These are phyloP conservation scores for Amanita pseudoporphyria DNA, from an alignment of 768 basidiomycete species.

Conservation along the genomic window DNA sequence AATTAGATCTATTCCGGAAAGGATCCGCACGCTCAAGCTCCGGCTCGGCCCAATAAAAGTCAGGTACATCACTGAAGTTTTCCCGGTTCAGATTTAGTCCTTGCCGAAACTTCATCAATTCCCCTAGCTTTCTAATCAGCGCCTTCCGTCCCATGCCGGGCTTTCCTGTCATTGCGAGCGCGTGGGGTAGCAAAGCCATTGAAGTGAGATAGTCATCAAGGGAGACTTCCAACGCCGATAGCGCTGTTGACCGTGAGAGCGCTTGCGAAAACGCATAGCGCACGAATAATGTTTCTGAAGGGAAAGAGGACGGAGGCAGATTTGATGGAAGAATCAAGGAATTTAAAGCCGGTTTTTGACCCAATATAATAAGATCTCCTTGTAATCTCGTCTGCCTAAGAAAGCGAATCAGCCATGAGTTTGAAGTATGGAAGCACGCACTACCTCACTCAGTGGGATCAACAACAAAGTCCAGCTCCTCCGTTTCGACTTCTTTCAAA, in stretches of 20 bases:
- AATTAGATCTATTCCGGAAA: not conserved
- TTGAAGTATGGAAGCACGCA: constrained; percentile 13
- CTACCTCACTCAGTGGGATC: constrained; percentile 77
- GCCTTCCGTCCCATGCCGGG: constrained; percentile 74
- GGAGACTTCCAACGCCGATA: constrained; percentile 80
- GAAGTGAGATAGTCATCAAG: constrained; percentile 78
- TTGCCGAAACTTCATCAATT: constrained; percentile 87
- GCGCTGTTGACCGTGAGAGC: constrained; percentile 77
- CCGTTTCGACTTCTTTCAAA: constrained; percentile 66
- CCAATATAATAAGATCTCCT: constrained; percentile 88
- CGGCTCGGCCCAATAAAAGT: constrained; percentile 94
- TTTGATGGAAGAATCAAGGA: constrained; percentile 34
- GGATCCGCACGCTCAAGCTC: constrained; percentile 63
- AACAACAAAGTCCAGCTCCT: constrained; percentile 87
- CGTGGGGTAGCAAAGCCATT: constrained; percentile 70
- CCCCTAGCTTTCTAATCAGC: constrained; percentile 87
- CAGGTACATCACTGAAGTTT: constrained; percentile 82
- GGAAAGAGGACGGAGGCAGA: constrained; percentile 46
- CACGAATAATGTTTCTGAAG: constrained; percentile 65
- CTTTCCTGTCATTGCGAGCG: constrained; percentile 70
- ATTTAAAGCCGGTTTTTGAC: constrained; percentile 53
- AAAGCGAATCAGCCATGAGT: constrained; percentile 10
- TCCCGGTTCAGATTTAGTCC: constrained; percentile 84
- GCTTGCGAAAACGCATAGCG: constrained; percentile 92
- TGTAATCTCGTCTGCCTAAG: constrained; percentile 76